phyloP scores from a whole-genome alignment of 768 basidiomycete genomes.

The Lyophyllum atratum region DNA sequence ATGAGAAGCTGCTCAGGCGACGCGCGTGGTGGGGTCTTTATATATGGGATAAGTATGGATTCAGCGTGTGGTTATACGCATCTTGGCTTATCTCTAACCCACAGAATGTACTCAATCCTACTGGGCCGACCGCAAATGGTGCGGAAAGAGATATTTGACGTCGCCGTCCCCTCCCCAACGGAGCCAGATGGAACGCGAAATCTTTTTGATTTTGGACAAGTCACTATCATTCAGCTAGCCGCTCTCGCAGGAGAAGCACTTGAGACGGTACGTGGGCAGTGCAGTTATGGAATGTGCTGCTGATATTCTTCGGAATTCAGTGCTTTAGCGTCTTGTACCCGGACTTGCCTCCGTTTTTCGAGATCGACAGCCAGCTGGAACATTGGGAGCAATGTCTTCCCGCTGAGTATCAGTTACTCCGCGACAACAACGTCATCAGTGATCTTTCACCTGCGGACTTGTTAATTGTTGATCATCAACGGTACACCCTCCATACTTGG shows the following conservation, averaged over 20 bases:
- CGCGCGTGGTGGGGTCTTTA: slow-evolving; percentile 47
- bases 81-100: slow-evolving; percentile 9
- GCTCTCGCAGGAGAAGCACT: slow-evolving; percentile 41
- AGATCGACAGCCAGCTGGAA: slow-evolving; percentile 43
- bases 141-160: slow-evolving; percentile 35
- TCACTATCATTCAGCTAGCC: slow-evolving; percentile 36
- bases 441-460: slow-evolving; percentile 31
- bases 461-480: slow-evolving; percentile 37
- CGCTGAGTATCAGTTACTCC: slow-evolving; percentile 38
- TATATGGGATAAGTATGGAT: slow-evolving; percentile 42
- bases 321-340: slow-evolving; percentile 38
- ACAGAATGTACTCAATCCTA: slow-evolving; percentile 43
- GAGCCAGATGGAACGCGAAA: slow-evolving; percentile 35
- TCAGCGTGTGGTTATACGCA: neutral
- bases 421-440: slow-evolving; percentile 25
- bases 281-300: neutral
- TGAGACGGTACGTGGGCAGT: slow-evolving; percentile 32
- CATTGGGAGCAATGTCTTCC: slow-evolving; percentile 46
- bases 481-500: slow-evolving; percentile 47
- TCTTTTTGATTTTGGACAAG: slow-evolving; percentile 37
- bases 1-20: slow-evolving; percentile 41
- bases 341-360: slow-evolving; percentile 35
- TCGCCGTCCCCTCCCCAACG: slow-evolving; percentile 32
- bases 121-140: slow-evolving; percentile 49
- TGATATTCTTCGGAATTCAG: slow-evolving; percentile 19